A percentile compares a stretch with the other conserved stretches of the same genome.
Evolutionary conservation across 306 rosid species (phyloP).

Genomic region (Sesbania bispinosa): DNA sequence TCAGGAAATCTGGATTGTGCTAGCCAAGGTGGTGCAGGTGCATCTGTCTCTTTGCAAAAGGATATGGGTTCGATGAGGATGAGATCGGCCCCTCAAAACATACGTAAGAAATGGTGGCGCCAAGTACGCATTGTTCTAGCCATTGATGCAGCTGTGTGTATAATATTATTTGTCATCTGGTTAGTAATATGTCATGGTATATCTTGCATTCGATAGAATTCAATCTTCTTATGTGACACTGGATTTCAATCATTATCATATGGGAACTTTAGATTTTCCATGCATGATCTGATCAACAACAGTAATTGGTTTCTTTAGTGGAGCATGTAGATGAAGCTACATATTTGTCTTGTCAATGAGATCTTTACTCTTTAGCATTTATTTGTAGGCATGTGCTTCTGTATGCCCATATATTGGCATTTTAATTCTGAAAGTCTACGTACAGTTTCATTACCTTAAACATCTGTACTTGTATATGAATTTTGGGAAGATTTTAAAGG

Average conservation of each 20-base stretch:
- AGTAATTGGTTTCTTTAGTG: conserved; percentile 5
- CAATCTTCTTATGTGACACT: not conserved
- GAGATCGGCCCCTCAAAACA: conserved; percentile 55
- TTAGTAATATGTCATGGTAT: conserved; percentile 57
- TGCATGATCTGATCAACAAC: conserved; percentile 10
- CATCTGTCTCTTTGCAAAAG: conserved; percentile 54
- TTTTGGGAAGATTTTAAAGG: conserved; percentile 31
- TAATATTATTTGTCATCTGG: conserved; percentile 69
- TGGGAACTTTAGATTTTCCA: conserved; percentile 7
- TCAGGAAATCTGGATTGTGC: conserved; percentile 45
- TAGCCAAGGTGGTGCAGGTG: conserved; percentile 54
- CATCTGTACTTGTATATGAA: conserved; percentile 34
- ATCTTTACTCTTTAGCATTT: not conserved
- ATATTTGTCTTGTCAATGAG: conserved; percentile 15
- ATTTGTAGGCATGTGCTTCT: conserved; percentile 29
- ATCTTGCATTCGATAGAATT: conserved; percentile 55
- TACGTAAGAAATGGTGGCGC: conserved; percentile 78
- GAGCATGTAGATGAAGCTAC: conserved; percentile 12
- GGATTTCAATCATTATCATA: conserved; percentile 21
- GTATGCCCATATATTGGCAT: conserved; percentile 14
- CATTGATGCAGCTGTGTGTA: conserved; percentile 75
- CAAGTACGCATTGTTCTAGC: conserved; percentile 87
- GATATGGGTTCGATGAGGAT: conserved; percentile 63
- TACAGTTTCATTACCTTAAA: conserved; percentile 33
- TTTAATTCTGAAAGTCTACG: conserved; percentile 2